Evolutionary conservation across 2,329 filamentous ascomycete genomes (phyloP).

Genomic region (Beauveria australis): DNA sequence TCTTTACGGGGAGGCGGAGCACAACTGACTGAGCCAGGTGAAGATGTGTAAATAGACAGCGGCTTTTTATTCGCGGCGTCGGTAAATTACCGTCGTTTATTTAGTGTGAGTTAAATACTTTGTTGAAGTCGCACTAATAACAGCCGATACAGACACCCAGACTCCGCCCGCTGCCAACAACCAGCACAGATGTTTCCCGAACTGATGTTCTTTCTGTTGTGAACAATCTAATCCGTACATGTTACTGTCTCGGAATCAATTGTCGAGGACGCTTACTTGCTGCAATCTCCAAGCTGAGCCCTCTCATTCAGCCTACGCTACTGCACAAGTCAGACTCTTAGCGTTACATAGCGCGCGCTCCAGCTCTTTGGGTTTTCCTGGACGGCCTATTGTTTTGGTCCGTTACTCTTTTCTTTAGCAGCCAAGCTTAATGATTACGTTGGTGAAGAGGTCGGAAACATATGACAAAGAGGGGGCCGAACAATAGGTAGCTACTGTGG

Average conservation of each 20-base stretch:
- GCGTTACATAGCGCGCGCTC: conserved; percentile 4
- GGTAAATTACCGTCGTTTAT: neutral
- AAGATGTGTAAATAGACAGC: neutral
- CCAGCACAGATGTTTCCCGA: neutral
- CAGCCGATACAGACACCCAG: no score
- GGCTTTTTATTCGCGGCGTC: neutral
- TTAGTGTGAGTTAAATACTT: neutral
- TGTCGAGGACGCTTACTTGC: no score
- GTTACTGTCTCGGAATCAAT: no score
- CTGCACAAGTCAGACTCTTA: neutral
- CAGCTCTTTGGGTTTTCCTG: neutral
- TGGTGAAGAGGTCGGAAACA: neutral
- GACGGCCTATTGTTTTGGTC: no score
- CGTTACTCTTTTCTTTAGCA: conserved; percentile 10
- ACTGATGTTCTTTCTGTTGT: no score
- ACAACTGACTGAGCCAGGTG: neutral
- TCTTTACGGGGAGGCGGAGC: neutral
- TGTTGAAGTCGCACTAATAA: neutral
- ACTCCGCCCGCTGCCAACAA: no score
- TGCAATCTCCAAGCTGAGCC: no score
- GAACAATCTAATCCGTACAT: no score
- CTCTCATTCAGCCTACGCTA: neutral
- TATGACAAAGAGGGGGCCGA: neutral
- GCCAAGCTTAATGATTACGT: neutral
- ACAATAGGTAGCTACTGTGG: neutral